Conservation (phyloP, 2,329 filamentous ascomycete genomes). For the Aspergillus awamori region DNA sequence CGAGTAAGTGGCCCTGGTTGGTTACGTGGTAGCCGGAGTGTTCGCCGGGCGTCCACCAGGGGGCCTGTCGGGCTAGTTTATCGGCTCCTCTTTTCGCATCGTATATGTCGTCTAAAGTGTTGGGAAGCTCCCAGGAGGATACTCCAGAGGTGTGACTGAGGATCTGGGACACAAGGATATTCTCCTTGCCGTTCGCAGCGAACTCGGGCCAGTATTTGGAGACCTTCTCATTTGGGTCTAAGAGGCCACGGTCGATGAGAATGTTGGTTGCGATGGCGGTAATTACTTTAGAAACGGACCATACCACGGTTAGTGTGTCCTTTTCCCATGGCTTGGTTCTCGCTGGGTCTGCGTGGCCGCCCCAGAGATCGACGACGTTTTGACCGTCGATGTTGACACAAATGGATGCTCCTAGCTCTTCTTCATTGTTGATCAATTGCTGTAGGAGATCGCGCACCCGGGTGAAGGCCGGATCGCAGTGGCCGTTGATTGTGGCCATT, state of each 20-base stretch:
- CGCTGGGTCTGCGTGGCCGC: constrained; percentile 40
- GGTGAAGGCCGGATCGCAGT: constrained; percentile 42
- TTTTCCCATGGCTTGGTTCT: constrained; percentile 40
- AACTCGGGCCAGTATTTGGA: constrained; percentile 54
- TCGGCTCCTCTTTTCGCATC: constrained; percentile 34
- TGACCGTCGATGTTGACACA: constrained; percentile 46
- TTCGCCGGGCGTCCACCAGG: constrained; percentile 51
- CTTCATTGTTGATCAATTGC: constrained; percentile 38
- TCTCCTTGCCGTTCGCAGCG: constrained; percentile 45
- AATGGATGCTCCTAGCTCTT: constrained; percentile 52
- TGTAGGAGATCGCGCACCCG: constrained; percentile 40
- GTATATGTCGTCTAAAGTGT: constrained; percentile 38
- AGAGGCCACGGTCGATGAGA: constrained; percentile 44
- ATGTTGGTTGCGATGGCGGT: constrained; percentile 42
- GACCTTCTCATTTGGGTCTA: constrained; percentile 44
- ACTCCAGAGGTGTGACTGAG: constrained; percentile 46
- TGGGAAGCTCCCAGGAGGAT: constrained; percentile 38
- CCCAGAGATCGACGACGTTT: constrained; percentile 51
- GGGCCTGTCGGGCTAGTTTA: constrained; percentile 45
- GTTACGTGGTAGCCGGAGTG: constrained; percentile 48
- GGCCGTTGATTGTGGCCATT: constrained; percentile 39
- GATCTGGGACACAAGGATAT: constrained; percentile 45
- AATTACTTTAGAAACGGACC: constrained; percentile 47
- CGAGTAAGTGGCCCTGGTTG: constrained; percentile 47
- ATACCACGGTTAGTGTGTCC: constrained; percentile 48